Evolutionary conservation across 83 land plant genomes (phyloP).

Genomic region (Picea engelmannii): DNA sequence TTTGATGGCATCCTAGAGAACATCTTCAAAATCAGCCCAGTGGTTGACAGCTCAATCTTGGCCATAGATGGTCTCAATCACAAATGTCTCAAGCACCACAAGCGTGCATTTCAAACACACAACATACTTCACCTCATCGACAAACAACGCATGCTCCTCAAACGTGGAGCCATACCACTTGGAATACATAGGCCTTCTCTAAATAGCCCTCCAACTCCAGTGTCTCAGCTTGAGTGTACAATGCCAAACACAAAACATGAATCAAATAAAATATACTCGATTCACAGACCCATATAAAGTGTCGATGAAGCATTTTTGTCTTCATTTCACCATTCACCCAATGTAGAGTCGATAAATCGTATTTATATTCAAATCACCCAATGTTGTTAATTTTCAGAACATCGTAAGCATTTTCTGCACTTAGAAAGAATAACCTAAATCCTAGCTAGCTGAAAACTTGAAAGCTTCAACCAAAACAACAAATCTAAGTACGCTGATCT

Average conservation of each 20-base stretch:
- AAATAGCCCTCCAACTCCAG: conserved; percentile 73
- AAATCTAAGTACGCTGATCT: too few relatives aligned
- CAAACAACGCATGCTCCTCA: conserved; percentile 83
- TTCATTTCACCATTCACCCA: too few relatives aligned
- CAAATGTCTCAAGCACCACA: conserved; percentile 85
- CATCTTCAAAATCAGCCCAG: conserved; percentile 83
- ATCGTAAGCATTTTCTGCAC: too few relatives aligned
- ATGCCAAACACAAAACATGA: not conserved
- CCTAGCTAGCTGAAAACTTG: too few relatives aligned
- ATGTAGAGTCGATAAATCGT: too few relatives aligned
- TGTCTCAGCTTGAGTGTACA: conserved; percentile 62
- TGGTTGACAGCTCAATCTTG: conserved; percentile 91
- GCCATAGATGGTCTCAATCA: conserved; percentile 81
- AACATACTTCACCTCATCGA: conserved; percentile 86
- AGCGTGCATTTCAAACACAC: conserved; percentile 97
- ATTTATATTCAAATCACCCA: too few relatives aligned
- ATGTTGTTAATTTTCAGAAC: too few relatives aligned
- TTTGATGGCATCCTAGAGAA: conserved; percentile 71
- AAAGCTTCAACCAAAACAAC: too few relatives aligned
- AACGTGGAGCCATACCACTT: conserved; percentile 72
- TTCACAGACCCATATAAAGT: too few relatives aligned
- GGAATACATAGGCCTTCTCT: conserved; percentile 84
- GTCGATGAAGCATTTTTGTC: too few relatives aligned
- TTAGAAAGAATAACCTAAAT: too few relatives aligned
- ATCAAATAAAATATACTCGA: too few relatives aligned